phyloP scores from a whole-genome alignment of 495 filamentous ascomycete genomes.

The Podospora comata region DNA sequence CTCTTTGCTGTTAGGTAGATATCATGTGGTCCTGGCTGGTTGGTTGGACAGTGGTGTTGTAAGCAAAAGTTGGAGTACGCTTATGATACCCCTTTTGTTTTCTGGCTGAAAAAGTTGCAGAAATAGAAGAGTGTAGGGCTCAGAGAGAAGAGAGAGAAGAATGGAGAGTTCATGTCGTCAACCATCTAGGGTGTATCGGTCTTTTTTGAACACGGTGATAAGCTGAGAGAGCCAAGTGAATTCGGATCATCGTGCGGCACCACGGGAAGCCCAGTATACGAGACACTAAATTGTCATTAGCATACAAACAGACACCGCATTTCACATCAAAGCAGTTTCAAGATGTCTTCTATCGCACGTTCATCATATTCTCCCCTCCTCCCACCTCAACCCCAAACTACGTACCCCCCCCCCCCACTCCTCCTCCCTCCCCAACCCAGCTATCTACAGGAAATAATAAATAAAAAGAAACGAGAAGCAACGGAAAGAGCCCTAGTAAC shows the following conservation, averaged over 20 bases:
- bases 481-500: constrained; percentile 17
- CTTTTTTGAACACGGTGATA: too few species aligned
- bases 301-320: too few species aligned
- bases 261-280: too few species aligned
- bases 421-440: constrained; percentile 10
- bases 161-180: too few species aligned
- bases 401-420: neutral
- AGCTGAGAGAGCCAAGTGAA: too few species aligned
- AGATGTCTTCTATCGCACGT: neutral
- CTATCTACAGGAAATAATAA: constrained; percentile 28
- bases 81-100: too few species aligned
- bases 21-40: neutral
- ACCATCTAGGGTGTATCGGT: too few species aligned
- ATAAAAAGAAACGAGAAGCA: constrained; percentile 17
- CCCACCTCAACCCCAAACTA: neutral
- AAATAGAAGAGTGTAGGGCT: neutral
- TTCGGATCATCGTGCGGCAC: too few species aligned
- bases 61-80: neutral
- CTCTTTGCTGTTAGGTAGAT: too few species aligned
- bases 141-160: neutral
- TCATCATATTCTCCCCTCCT: constrained; percentile 21
- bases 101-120: too few species aligned
- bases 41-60: neutral
- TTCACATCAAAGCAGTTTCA: neutral
- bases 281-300: too few species aligned